Evolutionary conservation across 345 rosid genomes (phyloP).

Genomic region (Salix koriyanagi): DNA sequence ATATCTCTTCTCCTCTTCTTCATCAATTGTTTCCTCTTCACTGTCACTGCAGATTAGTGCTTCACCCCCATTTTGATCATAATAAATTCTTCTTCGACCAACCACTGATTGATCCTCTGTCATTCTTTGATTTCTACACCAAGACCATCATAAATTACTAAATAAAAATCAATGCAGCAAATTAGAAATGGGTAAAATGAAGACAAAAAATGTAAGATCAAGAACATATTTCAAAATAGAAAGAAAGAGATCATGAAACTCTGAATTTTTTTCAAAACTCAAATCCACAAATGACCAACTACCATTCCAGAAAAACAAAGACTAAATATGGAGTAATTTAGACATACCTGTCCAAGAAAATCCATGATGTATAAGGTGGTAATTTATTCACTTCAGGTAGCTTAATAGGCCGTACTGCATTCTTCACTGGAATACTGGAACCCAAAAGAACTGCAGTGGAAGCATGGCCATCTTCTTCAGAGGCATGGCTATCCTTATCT

Average conservation of each 20-base stretch:
- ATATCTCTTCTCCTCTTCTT: slow-evolving; percentile 74
- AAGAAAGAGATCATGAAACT: background rate
- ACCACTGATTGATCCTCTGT: slow-evolving; percentile 97
- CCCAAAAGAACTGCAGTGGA: slow-evolving; percentile 66
- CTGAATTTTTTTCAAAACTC: background rate
- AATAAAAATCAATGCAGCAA: background rate
- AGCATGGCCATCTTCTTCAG: slow-evolving; percentile 53
- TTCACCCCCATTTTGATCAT: slow-evolving; percentile 96
- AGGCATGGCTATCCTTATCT: slow-evolving; percentile 47
- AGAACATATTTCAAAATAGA: background rate
- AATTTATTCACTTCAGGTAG: slow-evolving; percentile 71
- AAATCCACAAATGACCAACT: background rate
- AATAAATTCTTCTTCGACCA: slow-evolving; percentile 95
- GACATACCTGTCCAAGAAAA: slow-evolving; percentile 83
- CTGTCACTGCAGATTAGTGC: slow-evolving; percentile 99
- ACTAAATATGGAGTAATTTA: background rate
- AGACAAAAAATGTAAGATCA: background rate
- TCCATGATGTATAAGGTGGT: slow-evolving; percentile 95
- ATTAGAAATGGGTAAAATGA: background rate
- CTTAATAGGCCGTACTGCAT: slow-evolving; percentile 69
- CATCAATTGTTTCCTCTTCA: slow-evolving; percentile 85
- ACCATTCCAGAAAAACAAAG: background rate
- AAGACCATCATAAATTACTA: background rate
- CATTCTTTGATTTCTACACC: slow-evolving; percentile 96
- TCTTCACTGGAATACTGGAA: slow-evolving; percentile 68